phyloP scores from a whole-genome alignment of 2,329 filamentous ascomycete species.

The Tolypocladium amazonense region DNA sequence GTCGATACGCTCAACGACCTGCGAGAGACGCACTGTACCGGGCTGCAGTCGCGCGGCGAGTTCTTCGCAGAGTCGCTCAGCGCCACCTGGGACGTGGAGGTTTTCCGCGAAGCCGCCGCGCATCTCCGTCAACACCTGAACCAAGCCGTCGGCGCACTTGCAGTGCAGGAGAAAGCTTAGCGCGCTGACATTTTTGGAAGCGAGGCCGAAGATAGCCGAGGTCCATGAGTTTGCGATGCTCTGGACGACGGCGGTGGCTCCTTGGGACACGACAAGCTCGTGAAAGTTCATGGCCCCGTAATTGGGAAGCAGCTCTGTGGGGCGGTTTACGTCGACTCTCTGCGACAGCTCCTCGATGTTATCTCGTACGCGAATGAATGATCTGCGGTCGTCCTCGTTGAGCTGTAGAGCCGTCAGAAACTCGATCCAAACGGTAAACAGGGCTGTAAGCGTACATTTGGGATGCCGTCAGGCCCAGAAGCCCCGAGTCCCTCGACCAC shows the following conservation, averaged over 20 bases:
- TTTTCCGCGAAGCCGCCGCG: background rate
- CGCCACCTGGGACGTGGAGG: constrained; percentile 2
- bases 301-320: constrained; percentile 6
- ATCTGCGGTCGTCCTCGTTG: constrained; percentile 6
- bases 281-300: constrained; percentile 9
- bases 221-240: constrained; percentile 12
- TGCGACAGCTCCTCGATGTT: constrained; percentile 11
- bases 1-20: constrained; percentile 9
- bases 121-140: constrained; percentile 2
- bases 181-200: constrained; percentile 8
- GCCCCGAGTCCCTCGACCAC: background rate
- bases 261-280: constrained; percentile 10
- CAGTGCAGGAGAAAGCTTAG: constrained; percentile 12
- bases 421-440: fast-evolving
- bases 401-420: constrained; percentile 1
- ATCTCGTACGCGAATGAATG: constrained; percentile 6
- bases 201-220: constrained; percentile 12
- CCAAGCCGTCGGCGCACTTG: constrained; percentile 11
- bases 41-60: constrained; percentile 5
- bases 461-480: background rate
- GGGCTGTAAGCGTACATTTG: background rate
- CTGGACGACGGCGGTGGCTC: constrained; percentile 6
- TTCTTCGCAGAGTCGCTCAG: constrained; percentile 3
- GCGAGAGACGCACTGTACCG: constrained; percentile 5
- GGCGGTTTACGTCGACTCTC: constrained; percentile 9